phyloP scores from a whole-genome alignment of 306 rosid species.

The Heteromeles arbutifolia region DNA sequence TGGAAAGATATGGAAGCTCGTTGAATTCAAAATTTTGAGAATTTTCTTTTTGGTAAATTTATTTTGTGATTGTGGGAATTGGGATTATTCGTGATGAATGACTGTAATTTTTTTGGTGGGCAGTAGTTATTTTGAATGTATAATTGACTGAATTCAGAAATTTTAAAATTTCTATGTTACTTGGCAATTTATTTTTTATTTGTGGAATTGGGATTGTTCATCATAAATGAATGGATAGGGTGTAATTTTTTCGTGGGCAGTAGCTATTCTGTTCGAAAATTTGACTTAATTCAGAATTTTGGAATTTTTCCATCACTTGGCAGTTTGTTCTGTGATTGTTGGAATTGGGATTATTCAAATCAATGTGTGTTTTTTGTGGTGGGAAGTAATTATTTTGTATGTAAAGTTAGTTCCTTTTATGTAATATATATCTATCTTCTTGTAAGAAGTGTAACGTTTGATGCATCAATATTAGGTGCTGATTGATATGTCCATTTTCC shows the following conservation, averaged over 20 bases:
- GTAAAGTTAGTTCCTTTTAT: background rate
- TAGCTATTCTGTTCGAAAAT: background rate
- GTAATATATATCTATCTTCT: background rate
- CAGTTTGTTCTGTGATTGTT: background rate
- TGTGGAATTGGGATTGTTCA: background rate
- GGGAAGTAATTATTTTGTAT: background rate
- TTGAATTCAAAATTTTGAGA: background rate
- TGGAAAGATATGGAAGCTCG: background rate
- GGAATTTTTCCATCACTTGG: background rate
- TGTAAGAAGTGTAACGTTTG: background rate
- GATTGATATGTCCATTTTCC: slow-evolving; percentile 12
- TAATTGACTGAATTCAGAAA: background rate
- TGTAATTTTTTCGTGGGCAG: background rate
- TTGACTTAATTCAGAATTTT: background rate
- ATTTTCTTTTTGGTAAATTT: background rate
- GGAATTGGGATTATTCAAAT: background rate
- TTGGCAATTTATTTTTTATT: background rate
- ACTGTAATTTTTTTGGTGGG: background rate
- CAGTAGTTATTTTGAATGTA: background rate
- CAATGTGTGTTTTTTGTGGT: background rate
- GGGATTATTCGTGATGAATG: background rate
- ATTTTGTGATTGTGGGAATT: background rate
- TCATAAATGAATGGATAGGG: background rate
- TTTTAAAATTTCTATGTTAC: background rate
- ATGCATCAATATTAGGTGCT: background rate